Percentiles rank a stretch among this genome's conserved stretches.
These are phyloP conservation scores for Begonia peltatifolia DNA, from an alignment of 306 rosid genomes.

Conservation along the genomic window DNA sequence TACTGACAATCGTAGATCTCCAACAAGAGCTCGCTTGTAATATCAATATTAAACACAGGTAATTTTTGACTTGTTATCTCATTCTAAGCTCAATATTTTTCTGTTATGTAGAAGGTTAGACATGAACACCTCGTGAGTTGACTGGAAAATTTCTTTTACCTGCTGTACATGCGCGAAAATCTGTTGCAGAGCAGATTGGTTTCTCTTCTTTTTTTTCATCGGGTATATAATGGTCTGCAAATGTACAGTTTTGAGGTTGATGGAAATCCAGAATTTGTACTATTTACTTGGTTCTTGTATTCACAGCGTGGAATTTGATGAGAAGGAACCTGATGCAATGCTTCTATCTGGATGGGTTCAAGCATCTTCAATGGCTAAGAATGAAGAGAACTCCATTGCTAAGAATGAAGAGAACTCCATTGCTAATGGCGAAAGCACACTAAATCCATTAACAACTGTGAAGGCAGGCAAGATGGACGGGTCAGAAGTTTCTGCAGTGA, in stretches of 20 bases:
- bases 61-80: background rate
- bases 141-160: no score
- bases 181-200: no score
- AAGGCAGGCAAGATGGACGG: conserved; percentile 27
- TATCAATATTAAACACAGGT: conserved; percentile 91
- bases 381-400: conserved; percentile 29
- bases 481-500: conserved; percentile 14
- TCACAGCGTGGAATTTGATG: conserved; percentile 82
- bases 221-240: no score
- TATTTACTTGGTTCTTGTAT: no score
- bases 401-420: conserved; percentile 34
- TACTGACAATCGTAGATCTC: conserved; percentile 70
- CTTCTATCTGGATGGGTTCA: conserved; percentile 81
- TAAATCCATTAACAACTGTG: conserved; percentile 20
- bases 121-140: no score
- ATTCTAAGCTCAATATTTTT: no score
- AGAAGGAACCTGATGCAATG: conserved; percentile 96
- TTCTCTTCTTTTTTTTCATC: no score
- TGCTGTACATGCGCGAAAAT: no score
- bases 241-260: no score
- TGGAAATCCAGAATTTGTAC: no score
- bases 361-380: conserved; percentile 38
- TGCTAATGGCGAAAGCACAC: conserved; percentile 46
- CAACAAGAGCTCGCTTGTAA: conserved; percentile 76
- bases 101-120: no score